Percentiles rank a stretch among this genome's conserved stretches.
Conservation (phyloP, 2,329 filamentous ascomycete genomes). For the Apiospora sp. region DNA sequence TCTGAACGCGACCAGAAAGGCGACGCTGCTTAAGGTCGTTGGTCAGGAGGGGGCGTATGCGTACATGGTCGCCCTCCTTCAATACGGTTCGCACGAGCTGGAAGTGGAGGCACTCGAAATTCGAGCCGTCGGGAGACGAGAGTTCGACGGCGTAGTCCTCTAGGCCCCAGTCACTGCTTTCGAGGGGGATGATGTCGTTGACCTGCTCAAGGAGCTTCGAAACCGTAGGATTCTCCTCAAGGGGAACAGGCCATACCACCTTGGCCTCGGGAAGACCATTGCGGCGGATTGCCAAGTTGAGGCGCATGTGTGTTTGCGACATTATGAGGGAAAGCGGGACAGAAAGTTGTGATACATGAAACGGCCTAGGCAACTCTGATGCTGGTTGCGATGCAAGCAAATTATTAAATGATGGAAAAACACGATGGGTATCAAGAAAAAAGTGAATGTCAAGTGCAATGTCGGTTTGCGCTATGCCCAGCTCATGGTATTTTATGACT, state of each 20-base stretch:
- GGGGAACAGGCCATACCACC: conserved; percentile 73
- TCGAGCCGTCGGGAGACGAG: conserved; percentile 57
- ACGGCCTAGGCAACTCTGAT: background rate
- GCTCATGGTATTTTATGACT: background rate
- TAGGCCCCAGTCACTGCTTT: conserved; percentile 82
- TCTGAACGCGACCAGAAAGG: conserved; percentile 81
- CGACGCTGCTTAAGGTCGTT: conserved; percentile 77
- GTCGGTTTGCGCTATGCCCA: background rate
- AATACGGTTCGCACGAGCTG: conserved; percentile 74
- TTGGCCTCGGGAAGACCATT: conserved; percentile 76
- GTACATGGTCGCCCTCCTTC: conserved; percentile 83
- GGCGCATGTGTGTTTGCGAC: conserved; percentile 61
- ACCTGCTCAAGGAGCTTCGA: conserved; percentile 79
- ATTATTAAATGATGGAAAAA: background rate
- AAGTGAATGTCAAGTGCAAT: background rate
- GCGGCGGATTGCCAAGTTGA: conserved; percentile 76
- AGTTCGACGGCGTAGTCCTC: conserved; percentile 92
- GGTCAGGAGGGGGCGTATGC: conserved; percentile 79
- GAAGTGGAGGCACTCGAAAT: conserved; percentile 90
- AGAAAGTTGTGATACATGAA: background rate
- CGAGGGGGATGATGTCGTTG: conserved; percentile 82
- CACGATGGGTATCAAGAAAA: conserved; percentile 5
- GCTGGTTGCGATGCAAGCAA: background rate
- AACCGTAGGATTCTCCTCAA: conserved; percentile 70
- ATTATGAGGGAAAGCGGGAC: conserved; percentile 8